Conservation (phyloP, 75 land plant genomes). For the Picea glauca region DNA sequence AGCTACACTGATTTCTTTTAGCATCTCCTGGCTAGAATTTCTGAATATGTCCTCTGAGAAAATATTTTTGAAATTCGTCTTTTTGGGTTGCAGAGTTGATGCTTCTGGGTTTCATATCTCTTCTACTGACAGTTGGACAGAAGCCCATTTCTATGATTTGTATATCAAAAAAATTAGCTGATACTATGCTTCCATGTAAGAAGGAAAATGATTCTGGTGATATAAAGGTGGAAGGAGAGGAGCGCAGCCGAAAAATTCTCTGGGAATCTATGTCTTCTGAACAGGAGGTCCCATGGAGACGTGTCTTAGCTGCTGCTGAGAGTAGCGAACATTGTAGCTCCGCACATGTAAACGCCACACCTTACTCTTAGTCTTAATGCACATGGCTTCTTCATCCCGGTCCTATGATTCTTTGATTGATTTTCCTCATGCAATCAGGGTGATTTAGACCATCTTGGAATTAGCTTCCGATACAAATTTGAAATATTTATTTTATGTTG, state of each 20-base stretch:
- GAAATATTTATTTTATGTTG: not conserved
- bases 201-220: not conserved
- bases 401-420: not conserved
- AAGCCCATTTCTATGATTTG: slow-evolving; percentile 38
- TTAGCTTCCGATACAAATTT: not conserved
- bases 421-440: not conserved
- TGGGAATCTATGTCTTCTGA: slow-evolving; percentile 5
- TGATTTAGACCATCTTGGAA: not conserved
- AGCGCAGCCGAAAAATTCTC: not conserved
- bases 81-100: slow-evolving; percentile 37
- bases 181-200: slow-evolving; percentile 44
- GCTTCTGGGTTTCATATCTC: slow-evolving; percentile 61
- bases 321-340: not conserved
- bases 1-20: not conserved
- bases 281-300: slow-evolving; percentile 1
- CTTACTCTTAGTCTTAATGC: no score
- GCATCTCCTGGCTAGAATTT: not conserved
- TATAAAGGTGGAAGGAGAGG: not conserved
- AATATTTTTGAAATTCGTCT: not conserved
- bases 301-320: not conserved
- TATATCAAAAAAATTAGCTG: slow-evolving; percentile 19
- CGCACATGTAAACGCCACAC: not conserved
- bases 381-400: not conserved
- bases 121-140: slow-evolving; percentile 44
- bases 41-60: not conserved